Evolutionary conservation across 305 asterid species (phyloP), one percentile per base, ranked within the genome.

Genomic region (Solanum hybrid): DNA sequence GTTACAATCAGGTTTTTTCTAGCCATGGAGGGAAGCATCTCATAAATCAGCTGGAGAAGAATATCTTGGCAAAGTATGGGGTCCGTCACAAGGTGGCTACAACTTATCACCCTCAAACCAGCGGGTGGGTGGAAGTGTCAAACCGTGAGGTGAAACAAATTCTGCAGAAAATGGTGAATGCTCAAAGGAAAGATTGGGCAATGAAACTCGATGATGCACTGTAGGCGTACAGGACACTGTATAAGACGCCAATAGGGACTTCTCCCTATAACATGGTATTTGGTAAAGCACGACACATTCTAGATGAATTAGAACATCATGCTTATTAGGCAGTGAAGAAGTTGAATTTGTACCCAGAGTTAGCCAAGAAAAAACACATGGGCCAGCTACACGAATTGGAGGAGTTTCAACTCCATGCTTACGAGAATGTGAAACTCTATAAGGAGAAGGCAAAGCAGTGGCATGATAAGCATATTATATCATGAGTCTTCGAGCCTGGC

Each of bases 161-260:
- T 57, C 24, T 17, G 2, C 4, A 57, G 0, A 20, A 57, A 57
- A 57, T 0, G 0, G 2, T 57, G 26, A 57, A 20, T 57, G 4
- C 10, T 7, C 11, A 57, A 17, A 57, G 70, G 24, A 57, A 57
- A 3, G 70, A 17, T 57, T 57, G 2, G 24, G 24, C 24, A 2
- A 20, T 57, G 70, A 57, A 57, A 2, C 2, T 57, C 0, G 70
- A 57, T 57, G 10, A 57, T 20, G 24, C 70, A 57, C 0, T 7
- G 2, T 20, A 1, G 70, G 1, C 0, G 4, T 57, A 57, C 0
- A 57, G 0, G 70, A 57, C 24, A 20, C 0, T 0, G 4, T 57
- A 57, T 57, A 57, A 57, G 10, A 20, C 10, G 2, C 4, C 10
- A 57, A 57, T 57, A 57, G 24, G 70, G 70, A 57, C 70, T 7